Base-by-base conservation (phyloP, 345 rosid species). In the Eutrema yunnanense region DNA sequence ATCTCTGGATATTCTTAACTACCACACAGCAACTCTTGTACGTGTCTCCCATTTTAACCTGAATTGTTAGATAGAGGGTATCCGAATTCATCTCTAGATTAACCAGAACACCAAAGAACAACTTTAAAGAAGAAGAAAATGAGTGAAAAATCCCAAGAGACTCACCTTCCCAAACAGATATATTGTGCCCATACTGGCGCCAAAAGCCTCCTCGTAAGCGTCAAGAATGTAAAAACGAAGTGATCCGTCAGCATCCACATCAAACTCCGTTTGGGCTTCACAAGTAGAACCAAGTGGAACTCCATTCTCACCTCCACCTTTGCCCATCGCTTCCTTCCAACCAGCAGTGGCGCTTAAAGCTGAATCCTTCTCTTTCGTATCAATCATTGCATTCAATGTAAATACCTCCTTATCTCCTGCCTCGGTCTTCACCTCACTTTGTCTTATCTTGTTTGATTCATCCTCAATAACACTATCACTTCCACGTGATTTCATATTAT, bases 81-180 rank as follows among this genome's bases (percentile, higher is more conserved):
- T 57, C 56, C 33, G 3, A 71, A 65, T 54, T 26, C 8, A 46
- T 55, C 70, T 69, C 40, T 46, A 55, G 65, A 37, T n/a, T 61
- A 56, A 12, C 33, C 3, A 9, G 53, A 63, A 61, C 6, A 6
- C 26, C 12, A 64, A 47, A 26, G 22, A 57, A 13, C 33, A 67
- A 43, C 37, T 41, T 34, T 26, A 42, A 29, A 48, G 54, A 64
- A 48, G 9, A 59, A 55, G 40, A 52, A 50, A 54, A 36, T 30
- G 40, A n/a, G 4, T 3, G 29, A 78, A 52, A 62, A 40, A 22
- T 40, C 9, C 29, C 27, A 40, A 12, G 11, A 65, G 60, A 69
- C 19, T 61, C 9, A 95, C 99, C 98, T 92, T 95, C 63, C 98
- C 98, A 80, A 90, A 95, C 54, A 95, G 84, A 83, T 88, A 90